Evolutionary conservation across 2,329 filamentous ascomycete genomes (phyloP).

Genomic region (Xylaria sp.): DNA sequence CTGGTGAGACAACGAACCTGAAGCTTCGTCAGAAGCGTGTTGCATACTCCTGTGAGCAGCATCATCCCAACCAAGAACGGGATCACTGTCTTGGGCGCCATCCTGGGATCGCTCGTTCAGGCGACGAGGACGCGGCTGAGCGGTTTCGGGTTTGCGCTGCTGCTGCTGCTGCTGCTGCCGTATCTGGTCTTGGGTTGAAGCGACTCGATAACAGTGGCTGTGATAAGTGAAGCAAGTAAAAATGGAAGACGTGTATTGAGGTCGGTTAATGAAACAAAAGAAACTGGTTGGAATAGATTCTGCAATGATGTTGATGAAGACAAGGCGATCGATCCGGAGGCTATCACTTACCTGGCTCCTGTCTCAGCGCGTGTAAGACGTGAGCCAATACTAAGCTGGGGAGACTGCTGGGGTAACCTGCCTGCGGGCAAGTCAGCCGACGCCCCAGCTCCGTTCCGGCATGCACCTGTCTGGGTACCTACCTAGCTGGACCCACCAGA

Average conservation of each 20-base stretch:
- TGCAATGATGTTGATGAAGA: conserved; percentile 20
- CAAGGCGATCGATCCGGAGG: background rate
- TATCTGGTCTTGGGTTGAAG: background rate
- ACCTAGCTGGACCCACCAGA: background rate
- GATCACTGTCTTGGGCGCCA: conserved; percentile 78
- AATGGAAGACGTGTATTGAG: background rate
- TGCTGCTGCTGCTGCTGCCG: background rate
- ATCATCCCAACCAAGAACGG: conserved; percentile 95
- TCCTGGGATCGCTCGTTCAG: conserved; percentile 52
- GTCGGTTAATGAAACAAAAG: conserved; percentile 1
- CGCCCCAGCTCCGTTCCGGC: conserved; percentile 1
- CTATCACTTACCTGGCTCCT: background rate
- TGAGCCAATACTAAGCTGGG: background rate
- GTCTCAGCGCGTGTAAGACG: background rate
- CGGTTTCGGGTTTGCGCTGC: background rate
- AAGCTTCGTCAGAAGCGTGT: conserved; percentile 96
- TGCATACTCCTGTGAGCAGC: conserved; percentile 95
- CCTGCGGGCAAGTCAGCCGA: conserved; percentile 14
- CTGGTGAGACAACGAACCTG: conserved; percentile 68
- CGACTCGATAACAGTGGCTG: background rate
- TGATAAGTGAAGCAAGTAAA: background rate
- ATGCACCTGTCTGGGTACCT: background rate
- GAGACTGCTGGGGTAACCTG: background rate
- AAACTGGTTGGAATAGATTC: background rate
- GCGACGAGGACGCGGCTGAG: conserved; percentile 16